Evolutionary conservation across 2,329 filamentous ascomycete genomes (phyloP), one percentile per base, ranked within the genome.

Genomic region (Aspergillus hiratsukae): DNA sequence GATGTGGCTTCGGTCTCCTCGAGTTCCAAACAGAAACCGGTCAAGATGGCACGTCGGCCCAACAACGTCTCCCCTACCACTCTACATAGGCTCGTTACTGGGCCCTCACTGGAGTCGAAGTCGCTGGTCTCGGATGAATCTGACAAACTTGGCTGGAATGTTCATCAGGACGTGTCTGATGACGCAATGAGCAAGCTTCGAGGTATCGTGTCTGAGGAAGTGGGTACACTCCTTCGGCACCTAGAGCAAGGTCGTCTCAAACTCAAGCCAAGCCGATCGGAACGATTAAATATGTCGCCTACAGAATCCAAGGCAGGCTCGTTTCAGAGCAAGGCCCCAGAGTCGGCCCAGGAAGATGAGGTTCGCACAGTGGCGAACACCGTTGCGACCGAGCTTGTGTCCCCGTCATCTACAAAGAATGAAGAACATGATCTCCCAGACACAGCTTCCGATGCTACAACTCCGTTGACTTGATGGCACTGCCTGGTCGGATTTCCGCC

Each of bases 101-200:
- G 70, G 1, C 62, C 69, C 4, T 70, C 72, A 6, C 54, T 73
- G 14, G 72, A 72, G 49, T 66, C 69, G 9, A 70, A 69, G 45
- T 72, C 69, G 4, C 52, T 66, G 7, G 60, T 61, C 6, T 72
- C 69, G 11, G 69, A 70, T 53, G 65, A 68, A 9, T 61, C 70
- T 21, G 70, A 72, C 48, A 69, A 66, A 49, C 62, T 72, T 4
- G 69, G 68, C 17, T 73, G 69, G 69, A 73, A 75, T 54, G 65
- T 66, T 11, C 66, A 69, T 23, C 66, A 70, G 3, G 71, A 75
- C 31, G 63, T 69, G 14, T 74, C 72, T 6, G 72, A 75, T 23
- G 72, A 74, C 50, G 66, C 70, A 1, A 69, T 72, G 64, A 70
- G 64, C 55, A 75, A 73, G 55, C 63, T 75, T 45, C 68, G 68